Conservation (phyloP, 306 rosid genomes). For the Arachis hypogaea region DNA sequence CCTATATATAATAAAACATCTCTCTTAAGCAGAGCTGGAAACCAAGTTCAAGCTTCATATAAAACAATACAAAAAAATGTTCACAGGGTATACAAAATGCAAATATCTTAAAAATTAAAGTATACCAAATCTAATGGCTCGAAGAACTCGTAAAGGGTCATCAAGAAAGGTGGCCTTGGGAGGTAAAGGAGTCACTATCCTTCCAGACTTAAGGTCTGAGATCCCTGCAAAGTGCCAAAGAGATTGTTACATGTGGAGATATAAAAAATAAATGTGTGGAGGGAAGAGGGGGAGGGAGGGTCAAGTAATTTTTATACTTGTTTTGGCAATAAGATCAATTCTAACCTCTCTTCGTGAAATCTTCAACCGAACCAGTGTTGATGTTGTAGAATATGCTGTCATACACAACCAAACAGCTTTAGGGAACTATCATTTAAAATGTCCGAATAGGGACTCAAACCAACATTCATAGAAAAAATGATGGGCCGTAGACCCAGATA, state of each 20-base stretch:
- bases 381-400: conserved; percentile 89
- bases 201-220: conserved; percentile 77
- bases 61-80: conserved; percentile 16
- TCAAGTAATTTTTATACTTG: conserved; percentile 29
- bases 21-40: conserved; percentile 27
- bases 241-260: conserved; percentile 10
- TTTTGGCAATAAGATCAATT: conserved; percentile 31
- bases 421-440: conserved; percentile 31
- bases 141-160: conserved; percentile 90
- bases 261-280: background rate
- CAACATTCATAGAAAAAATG: conserved; percentile 2
- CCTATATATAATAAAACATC: conserved; percentile 52
- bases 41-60: conserved; percentile 7
- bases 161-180: conserved; percentile 88
- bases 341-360: conserved; percentile 82
- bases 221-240: conserved; percentile 57
- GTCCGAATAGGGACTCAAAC: background rate
- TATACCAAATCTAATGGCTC: conserved; percentile 93
- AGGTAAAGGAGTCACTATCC: conserved; percentile 89
- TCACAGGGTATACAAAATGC: conserved; percentile 13
- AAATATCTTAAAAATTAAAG: background rate
- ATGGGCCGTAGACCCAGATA: background rate
- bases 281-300: background rate
- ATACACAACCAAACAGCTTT: conserved; percentile 35
- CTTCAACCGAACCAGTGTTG: conserved; percentile 80